Evolutionary conservation across 257 asterid species (phyloP).

Genomic region (Solanum neorickii): DNA sequence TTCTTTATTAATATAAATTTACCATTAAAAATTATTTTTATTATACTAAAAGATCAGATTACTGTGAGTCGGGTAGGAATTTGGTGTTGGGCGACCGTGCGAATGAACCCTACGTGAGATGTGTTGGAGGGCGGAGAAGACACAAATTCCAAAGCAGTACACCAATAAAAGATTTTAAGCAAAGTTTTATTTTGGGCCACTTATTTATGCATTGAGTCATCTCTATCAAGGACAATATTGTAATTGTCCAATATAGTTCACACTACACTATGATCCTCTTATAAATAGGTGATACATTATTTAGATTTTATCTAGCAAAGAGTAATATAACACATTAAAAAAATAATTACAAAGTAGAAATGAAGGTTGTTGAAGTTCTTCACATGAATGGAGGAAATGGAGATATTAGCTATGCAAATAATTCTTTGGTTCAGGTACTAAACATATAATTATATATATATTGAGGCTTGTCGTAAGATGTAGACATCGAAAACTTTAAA

Average conservation of each 20-base stretch:
- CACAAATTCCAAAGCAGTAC: not conserved
- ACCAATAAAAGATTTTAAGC: not conserved
- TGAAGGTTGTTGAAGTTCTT: constrained; percentile 38
- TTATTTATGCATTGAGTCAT: not conserved
- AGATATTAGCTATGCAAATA: constrained; percentile 42
- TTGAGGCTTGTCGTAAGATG: fast-evolving
- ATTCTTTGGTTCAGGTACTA: constrained; percentile 43
- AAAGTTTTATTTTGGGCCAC: not conserved
- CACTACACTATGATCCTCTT: not conserved
- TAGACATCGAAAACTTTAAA: too few species aligned
- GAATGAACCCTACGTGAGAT: too few species aligned
- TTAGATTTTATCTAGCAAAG: not conserved
- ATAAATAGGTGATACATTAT: not conserved
- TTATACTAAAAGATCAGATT: too few species aligned
- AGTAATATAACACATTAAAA: not conserved
- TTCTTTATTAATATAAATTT: too few species aligned
- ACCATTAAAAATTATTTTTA: too few species aligned
- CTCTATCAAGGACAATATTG: not conserved
- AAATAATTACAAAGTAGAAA: not conserved
- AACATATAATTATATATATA: not conserved
- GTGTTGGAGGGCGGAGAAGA: not conserved
- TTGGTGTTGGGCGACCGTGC: not conserved
- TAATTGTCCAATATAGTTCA: not conserved
- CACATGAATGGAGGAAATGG: constrained; percentile 56
- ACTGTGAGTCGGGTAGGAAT: not conserved